Conservation (phyloP, 768 basidiomycete species). For the Boletus coccyginus region DNA sequence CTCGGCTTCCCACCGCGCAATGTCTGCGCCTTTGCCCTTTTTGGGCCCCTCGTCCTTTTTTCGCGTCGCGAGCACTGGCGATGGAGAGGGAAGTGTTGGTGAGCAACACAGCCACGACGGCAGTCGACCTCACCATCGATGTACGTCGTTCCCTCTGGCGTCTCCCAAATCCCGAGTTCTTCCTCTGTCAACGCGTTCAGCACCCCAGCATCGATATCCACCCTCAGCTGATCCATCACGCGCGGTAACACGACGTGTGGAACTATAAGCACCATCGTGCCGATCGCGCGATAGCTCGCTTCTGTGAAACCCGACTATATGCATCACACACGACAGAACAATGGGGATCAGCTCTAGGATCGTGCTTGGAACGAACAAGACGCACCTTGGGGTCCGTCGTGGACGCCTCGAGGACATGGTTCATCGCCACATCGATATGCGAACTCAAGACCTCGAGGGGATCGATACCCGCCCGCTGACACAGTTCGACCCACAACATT, state of each 20-base stretch:
- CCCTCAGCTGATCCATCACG: constrained; percentile 61
- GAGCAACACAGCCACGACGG: background rate
- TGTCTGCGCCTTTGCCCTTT: constrained; percentile 87
- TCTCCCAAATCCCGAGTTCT: constrained; percentile 83
- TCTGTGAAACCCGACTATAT: constrained; percentile 51
- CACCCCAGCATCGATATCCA: constrained; percentile 59
- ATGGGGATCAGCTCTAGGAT: background rate
- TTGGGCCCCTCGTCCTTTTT: constrained; percentile 48
- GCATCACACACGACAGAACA: background rate
- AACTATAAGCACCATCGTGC: constrained; percentile 78
- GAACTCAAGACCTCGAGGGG: constrained; percentile 58
- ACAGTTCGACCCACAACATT: constrained; percentile 72
- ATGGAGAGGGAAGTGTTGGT: no score
- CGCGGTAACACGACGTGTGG: constrained; percentile 65
- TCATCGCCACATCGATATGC: constrained; percentile 49
- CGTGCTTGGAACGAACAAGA: background rate
- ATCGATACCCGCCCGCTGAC: constrained; percentile 65
- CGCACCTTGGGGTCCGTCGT: constrained; percentile 46
- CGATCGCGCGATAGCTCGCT: constrained; percentile 72
- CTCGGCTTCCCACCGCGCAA: constrained; percentile 95
- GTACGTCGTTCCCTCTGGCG: constrained; percentile 77
- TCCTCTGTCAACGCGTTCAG: constrained; percentile 63
- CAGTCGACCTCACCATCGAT: constrained; percentile 58
- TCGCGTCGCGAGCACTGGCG: constrained; percentile 58
- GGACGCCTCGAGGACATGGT: constrained; percentile 47